phyloP scores from a whole-genome alignment of 306 rosid genomes.

The Sophora flavescens region DNA sequence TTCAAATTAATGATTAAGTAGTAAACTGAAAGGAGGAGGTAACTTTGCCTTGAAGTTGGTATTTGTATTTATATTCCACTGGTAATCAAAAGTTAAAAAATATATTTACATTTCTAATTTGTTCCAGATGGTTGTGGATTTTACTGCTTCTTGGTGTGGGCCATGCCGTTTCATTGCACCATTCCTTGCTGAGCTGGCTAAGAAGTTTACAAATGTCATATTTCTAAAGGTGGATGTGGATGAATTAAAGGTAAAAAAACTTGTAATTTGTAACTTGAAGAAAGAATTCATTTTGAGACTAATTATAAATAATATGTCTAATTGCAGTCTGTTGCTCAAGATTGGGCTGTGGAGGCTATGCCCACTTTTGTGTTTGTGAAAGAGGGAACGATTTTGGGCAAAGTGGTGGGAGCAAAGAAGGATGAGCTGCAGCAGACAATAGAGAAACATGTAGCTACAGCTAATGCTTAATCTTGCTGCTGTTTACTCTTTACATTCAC shows the following conservation, averaged over 20 bases:
- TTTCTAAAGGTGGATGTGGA: slow-evolving; percentile 93
- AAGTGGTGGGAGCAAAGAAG: slow-evolving; percentile 90
- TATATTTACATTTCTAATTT: slow-evolving; percentile 31
- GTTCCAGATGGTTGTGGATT: slow-evolving; percentile 77
- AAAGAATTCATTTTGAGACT: not conserved
- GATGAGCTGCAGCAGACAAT: slow-evolving; percentile 78
- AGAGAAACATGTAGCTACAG: slow-evolving; percentile 58
- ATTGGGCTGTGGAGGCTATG: slow-evolving; percentile 98
- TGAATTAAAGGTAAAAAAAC: slow-evolving; percentile 72
- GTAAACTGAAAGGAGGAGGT: not conserved
- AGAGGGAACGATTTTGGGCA: slow-evolving; percentile 80
- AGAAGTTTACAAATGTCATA: slow-evolving; percentile 60
- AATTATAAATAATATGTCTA: slow-evolving; percentile 9
- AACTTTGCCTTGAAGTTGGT: not conserved
- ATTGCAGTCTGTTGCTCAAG: slow-evolving; percentile 80
- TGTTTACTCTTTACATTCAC: slow-evolving; percentile 14
- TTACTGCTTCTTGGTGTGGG: slow-evolving; percentile 98
- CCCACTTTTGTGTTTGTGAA: slow-evolving; percentile 91
- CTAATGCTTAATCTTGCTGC: slow-evolving; percentile 55
- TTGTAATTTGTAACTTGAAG: not conserved
- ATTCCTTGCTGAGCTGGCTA: slow-evolving; percentile 76
- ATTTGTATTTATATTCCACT: not conserved
- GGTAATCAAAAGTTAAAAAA: not conserved
- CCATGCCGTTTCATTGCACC: slow-evolving; percentile 94
- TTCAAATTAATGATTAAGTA: not conserved